These are phyloP conservation scores for Chlamydomonas applanata DNA, from an alignment of 139 green algal species.

Conservation along the genomic window DNA sequence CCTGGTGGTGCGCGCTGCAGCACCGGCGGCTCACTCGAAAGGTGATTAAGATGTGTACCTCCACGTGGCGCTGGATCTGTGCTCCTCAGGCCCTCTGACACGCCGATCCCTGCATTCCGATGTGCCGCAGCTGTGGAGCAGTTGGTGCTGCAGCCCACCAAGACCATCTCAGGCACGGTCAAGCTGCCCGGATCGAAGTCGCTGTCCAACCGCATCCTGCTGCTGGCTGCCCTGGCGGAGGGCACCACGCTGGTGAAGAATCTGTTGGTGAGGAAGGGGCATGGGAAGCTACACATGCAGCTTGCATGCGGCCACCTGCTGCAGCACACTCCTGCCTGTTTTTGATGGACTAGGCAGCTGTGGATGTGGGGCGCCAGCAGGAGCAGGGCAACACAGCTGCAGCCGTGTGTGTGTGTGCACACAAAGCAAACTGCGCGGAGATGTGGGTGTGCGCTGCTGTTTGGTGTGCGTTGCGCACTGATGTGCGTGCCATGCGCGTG, in stretches of 20 bases:
- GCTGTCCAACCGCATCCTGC: conserved; percentile 93
- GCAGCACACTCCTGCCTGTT: not conserved
- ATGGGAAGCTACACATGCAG: not conserved
- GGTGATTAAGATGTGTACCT: not conserved
- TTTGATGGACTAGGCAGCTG: not conserved
- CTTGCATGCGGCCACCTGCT: not conserved
- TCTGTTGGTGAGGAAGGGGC: conserved; percentile 76
- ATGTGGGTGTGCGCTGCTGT: no score
- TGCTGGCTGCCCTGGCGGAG: conserved; percentile 91
- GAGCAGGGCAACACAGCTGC: not conserved
- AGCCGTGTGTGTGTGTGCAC: not conserved
- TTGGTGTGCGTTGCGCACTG: no score
- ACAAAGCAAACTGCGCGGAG: no score
- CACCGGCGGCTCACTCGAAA: no score
- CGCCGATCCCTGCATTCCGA: no score
- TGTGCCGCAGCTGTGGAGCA: not conserved
- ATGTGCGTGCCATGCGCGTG: no score
- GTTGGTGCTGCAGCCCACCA: conserved; percentile 58
- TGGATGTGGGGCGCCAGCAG: not conserved
- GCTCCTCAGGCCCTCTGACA: no score
- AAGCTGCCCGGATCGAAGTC: conserved; percentile 96
- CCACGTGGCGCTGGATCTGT: no score
- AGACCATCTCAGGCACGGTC: conserved; percentile 65
- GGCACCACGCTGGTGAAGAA: conserved; percentile 89
- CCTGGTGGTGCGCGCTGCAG: no score